Base-by-base conservation (phyloP, 31 red algal genomes). In the Asparagopsis taxiformis region DNA sequence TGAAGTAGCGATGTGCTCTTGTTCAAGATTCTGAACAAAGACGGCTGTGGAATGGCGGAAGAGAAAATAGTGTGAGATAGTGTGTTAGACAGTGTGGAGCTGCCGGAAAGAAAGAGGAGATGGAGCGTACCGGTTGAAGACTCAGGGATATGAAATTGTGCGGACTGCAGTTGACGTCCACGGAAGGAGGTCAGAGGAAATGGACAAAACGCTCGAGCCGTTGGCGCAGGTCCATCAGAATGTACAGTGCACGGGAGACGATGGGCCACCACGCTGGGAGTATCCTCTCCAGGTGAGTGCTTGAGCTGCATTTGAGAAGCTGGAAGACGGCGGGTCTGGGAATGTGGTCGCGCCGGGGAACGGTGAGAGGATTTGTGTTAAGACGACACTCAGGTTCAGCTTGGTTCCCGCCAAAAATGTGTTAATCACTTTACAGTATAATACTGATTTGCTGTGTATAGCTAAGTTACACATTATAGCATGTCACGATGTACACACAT, bases 151-250 rank as follows among this genome's bases (percentile, higher is more conserved):
- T 31, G 65, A 31, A 80, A 51, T 52, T 67, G 32, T 9, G 55
- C 63, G 10, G 62, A 20, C 7, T 59, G 65, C 28, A 80, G 64
- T n/a, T 34, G 29, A 22, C 77, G 62, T 22, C 77, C 77, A 7
- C 77, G 77, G 36, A 80, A 80, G 38, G 63, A 70, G 6, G 77
- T 48, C 3, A 80, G 33, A 20, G 77, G 77, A 25, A 80, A 80
- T 43, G 77, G 37, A 62, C 77, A 80, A 31, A 80, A 80, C 24
- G 77, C 77, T 3, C 77, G 77, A 34, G 77, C 77, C 4, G 77
- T 61, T 10, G 63, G 77, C 31, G 64, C 77, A n/a, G 63, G 49
- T 8, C 77, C 77, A 23, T 80, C 64, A 30, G 21, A 32, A 54
- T 80, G 77, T 3, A 80, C 55, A 16, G 77, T 69, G 25, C 77